These are phyloP conservation scores for Eucommia ulmoides DNA, from an alignment of 257 asterid species.

Conservation along the genomic window DNA sequence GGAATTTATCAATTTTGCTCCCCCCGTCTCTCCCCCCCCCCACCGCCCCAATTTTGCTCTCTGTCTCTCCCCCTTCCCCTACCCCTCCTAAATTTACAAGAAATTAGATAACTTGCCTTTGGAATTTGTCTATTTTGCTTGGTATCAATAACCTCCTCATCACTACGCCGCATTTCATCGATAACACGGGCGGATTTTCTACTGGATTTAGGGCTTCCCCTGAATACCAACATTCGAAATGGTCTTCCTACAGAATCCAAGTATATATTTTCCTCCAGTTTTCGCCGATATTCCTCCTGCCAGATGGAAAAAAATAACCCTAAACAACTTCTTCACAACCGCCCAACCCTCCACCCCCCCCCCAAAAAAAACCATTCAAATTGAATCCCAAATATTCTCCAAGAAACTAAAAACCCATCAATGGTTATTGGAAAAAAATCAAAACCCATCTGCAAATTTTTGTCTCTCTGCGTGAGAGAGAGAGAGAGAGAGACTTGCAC, in stretches of 20 bases:
- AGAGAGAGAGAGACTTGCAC: conserved; percentile 16
- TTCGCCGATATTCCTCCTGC: conserved; percentile 38
- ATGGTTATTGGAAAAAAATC: conserved; percentile 3
- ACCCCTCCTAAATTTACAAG: too few species aligned
- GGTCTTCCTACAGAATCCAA: conserved; percentile 62
- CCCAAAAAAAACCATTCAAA: too few species aligned
- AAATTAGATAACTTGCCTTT: too few species aligned
- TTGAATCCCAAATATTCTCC: background rate
- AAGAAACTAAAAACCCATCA: background rate
- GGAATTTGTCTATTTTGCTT: conserved; percentile 37
- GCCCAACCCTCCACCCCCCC: too few species aligned
- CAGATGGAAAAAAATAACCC: background rate
- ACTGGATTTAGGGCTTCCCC: conserved; percentile 77
- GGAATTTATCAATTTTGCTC: too few species aligned
- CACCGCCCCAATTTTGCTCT: too few species aligned
- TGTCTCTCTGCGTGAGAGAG: background rate
- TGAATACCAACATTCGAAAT: conserved; percentile 71
- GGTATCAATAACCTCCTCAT: conserved; percentile 15
- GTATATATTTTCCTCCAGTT: conserved; percentile 35
- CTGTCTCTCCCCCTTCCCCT: too few species aligned
- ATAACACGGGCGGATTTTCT: conserved; percentile 26
- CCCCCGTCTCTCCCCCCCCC: too few species aligned
- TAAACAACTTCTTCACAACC: background rate
- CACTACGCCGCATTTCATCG: conserved; percentile 45
- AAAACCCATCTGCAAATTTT: background rate